These are phyloP conservation scores for Eucalyptus sideroxylon DNA, from an alignment of 345 rosid genomes.

Conservation along the genomic window DNA sequence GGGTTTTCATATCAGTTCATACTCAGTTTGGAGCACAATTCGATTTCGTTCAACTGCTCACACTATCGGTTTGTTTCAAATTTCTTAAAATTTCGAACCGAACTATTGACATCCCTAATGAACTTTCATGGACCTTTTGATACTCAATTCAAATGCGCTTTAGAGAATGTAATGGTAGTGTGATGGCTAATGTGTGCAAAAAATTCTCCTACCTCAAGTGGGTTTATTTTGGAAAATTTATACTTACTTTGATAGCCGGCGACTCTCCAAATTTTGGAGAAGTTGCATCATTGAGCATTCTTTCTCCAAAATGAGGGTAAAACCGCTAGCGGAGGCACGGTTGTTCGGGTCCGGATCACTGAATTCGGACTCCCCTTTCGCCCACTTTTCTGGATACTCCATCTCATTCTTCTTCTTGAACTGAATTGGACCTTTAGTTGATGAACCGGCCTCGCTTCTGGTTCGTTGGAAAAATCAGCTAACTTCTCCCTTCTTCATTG, in stretches of 20 bases:
- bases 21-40: rapidly evolving
- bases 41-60: rapidly evolving
- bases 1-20: too few species aligned
- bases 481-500: neutral
- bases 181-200: neutral
- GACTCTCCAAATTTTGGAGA: neutral
- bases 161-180: neutral
- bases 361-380: neutral
- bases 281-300: neutral
- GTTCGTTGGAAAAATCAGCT: neutral
- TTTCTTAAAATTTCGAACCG: rapidly evolving
- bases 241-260: neutral
- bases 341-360: neutral
- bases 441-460: neutral
- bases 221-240: neutral
- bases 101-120: too few species aligned
- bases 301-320: neutral
- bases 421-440: neutral
- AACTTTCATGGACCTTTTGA: neutral
- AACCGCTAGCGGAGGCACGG: neutral
- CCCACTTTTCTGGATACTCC: neutral
- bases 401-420: neutral
- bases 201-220: neutral
- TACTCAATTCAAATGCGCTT: neutral
- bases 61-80: rapidly evolving